Conservation (phyloP, 495 filamentous ascomycete species). For the Aspergillus diversus region DNA sequence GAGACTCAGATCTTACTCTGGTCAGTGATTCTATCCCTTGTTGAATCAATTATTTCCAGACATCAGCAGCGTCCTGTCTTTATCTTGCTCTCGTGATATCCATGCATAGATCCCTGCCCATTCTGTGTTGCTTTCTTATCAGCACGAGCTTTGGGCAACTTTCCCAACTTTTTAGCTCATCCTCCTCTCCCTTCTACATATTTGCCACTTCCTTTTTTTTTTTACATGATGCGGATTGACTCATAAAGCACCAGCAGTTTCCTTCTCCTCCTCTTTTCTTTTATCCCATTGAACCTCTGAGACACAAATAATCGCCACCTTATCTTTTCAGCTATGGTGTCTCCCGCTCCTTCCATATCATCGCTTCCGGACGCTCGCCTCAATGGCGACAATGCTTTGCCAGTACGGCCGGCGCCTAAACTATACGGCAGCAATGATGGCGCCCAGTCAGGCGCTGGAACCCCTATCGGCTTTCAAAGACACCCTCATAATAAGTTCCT, state of each 20-base stretch:
- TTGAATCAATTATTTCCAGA: neutral
- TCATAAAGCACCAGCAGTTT: slow-evolving; percentile 8
- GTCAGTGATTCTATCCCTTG: slow-evolving; percentile 8
- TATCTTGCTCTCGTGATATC: slow-evolving; percentile 10
- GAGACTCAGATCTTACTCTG: neutral
- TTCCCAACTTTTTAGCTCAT: neutral
- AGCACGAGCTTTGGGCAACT: slow-evolving; percentile 6
- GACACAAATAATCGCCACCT: neutral
- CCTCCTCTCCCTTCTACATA: neutral
- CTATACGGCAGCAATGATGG: slow-evolving; percentile 41
- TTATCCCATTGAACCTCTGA: neutral
- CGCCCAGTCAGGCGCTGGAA: slow-evolving; percentile 44
- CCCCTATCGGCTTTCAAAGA: slow-evolving; percentile 53
- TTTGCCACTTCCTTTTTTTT: neutral
- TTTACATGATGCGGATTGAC: slow-evolving; percentile 12
- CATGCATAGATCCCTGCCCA: slow-evolving; percentile 2
- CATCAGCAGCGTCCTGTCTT: slow-evolving; percentile 1
- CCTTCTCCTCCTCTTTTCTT: neutral
- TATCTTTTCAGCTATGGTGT: slow-evolving; percentile 35
- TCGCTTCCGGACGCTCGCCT: slow-evolving; percentile 34
- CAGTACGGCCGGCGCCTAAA: slow-evolving; percentile 41
- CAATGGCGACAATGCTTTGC: slow-evolving; percentile 38
- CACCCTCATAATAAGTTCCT: slow-evolving; percentile 64
- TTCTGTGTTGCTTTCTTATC: slow-evolving; percentile 23
- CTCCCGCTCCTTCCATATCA: slow-evolving; percentile 36